These are phyloP conservation scores for Boeremia lycopersici DNA, from an alignment of 2,329 filamentous ascomycete species.

Conservation along the genomic window DNA sequence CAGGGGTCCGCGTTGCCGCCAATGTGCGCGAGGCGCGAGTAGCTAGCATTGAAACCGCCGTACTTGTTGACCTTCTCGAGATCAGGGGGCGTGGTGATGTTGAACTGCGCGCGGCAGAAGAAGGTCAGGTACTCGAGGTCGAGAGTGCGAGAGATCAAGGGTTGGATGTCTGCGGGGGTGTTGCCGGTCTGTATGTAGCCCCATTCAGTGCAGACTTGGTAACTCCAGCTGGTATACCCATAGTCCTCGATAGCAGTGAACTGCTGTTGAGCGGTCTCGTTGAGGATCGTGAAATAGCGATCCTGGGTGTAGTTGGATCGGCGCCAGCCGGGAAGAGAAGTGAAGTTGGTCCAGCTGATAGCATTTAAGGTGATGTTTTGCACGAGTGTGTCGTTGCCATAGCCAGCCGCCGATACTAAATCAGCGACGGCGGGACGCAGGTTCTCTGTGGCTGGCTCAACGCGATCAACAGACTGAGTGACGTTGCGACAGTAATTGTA, in stretches of 20 bases:
- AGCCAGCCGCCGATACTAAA: slow-evolving; percentile 57
- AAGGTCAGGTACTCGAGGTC: slow-evolving; percentile 66
- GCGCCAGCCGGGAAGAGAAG: slow-evolving; percentile 49
- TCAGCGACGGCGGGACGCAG: slow-evolving; percentile 50
- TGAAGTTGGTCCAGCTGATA: slow-evolving; percentile 60
- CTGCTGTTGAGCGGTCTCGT: slow-evolving; percentile 43
- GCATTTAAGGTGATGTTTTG: slow-evolving; percentile 62
- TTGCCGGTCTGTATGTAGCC: slow-evolving; percentile 78
- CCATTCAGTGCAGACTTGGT: slow-evolving; percentile 65
- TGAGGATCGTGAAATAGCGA: slow-evolving; percentile 58
- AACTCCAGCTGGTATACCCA: slow-evolving; percentile 56
- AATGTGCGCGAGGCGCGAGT: slow-evolving; percentile 76
- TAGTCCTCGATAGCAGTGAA: slow-evolving; percentile 28
- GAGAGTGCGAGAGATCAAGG: slow-evolving; percentile 74
- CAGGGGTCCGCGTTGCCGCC: slow-evolving; percentile 83
- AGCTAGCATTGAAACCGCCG: slow-evolving; percentile 74
- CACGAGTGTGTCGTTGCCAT: slow-evolving; percentile 50
- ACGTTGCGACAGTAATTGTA: slow-evolving; percentile 61
- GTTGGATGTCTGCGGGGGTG: slow-evolving; percentile 66
- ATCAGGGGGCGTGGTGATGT: slow-evolving; percentile 68
- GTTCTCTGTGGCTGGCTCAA: slow-evolving; percentile 41
- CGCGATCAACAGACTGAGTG: slow-evolving; percentile 55
- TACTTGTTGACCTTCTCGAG: slow-evolving; percentile 74
- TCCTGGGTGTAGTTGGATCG: slow-evolving; percentile 51
- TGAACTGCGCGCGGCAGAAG: slow-evolving; percentile 72